phyloP scores from a whole-genome alignment of 176 grass and related monocot genomes.

The Musa itinerans region DNA sequence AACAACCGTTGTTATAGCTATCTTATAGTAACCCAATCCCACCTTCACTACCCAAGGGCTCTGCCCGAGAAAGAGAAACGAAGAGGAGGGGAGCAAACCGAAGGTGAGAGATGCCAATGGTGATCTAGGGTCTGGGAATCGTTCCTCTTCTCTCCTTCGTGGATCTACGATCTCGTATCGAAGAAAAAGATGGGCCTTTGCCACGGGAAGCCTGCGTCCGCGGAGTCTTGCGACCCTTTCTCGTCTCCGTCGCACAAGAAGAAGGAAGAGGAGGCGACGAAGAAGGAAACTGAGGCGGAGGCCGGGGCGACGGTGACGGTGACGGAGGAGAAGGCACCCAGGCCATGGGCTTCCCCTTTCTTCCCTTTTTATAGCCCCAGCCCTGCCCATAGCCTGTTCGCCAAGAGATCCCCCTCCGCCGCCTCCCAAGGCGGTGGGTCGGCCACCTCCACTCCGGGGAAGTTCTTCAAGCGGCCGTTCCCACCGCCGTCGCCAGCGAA shows the following conservation, averaged over 20 bases:
- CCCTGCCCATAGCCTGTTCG: neutral
- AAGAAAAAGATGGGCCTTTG: neutral
- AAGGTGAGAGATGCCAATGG: neutral
- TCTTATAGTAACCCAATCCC: no score
- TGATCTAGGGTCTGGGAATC: neutral
- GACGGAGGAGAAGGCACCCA: neutral
- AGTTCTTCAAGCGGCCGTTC: conserved; percentile 20
- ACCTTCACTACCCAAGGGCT: no score
- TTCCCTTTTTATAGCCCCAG: conserved; percentile 30
- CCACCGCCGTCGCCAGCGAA: conserved; percentile 28
- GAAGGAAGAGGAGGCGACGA: neutral
- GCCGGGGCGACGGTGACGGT: neutral
- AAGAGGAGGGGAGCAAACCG: no score
- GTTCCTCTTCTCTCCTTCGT: neutral
- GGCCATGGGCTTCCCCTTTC: conserved; percentile 39
- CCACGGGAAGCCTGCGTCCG: neutral
- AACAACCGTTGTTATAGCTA: no score
- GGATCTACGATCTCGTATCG: neutral
- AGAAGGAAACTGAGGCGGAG: neutral
- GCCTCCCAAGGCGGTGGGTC: neutral
- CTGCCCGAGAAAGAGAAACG: no score
- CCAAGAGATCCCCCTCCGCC: neutral
- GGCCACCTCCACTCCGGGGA: conserved; percentile 4
- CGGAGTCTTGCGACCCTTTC: neutral
- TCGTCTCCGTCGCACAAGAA: neutral